These are phyloP conservation scores for Ziziphus jujuba DNA, from an alignment of 306 rosid species.

Conservation along the genomic window DNA sequence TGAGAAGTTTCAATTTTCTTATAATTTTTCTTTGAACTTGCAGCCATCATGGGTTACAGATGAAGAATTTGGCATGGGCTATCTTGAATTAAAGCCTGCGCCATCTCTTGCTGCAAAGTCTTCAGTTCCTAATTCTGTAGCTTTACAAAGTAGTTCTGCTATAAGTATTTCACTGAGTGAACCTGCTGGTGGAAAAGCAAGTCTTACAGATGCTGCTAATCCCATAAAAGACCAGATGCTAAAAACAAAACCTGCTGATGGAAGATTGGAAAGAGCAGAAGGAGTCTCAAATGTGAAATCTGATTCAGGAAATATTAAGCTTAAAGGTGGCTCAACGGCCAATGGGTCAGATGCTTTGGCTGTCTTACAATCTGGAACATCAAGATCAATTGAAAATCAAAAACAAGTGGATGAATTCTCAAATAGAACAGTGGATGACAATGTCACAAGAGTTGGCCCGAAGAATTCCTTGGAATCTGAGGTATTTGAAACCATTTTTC, in stretches of 20 bases:
- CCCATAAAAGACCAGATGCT: slow-evolving; percentile 58
- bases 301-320: slow-evolving; percentile 69
- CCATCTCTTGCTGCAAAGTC: slow-evolving; percentile 62
- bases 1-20: slow-evolving; percentile 5
- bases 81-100: slow-evolving; percentile 77
- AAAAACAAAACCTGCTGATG: slow-evolving; percentile 57
- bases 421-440: slow-evolving; percentile 61
- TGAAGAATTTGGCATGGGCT: slow-evolving; percentile 95
- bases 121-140: slow-evolving; percentile 48
- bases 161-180: slow-evolving; percentile 58
- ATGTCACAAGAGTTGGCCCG: slow-evolving; percentile 41
- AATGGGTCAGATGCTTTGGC: slow-evolving; percentile 68
- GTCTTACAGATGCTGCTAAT: slow-evolving; percentile 48
- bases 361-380: slow-evolving; percentile 53
- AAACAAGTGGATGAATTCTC: slow-evolving; percentile 66
- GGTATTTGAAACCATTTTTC: slow-evolving; percentile 44
- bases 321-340: slow-evolving; percentile 47
- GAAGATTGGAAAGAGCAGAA: slow-evolving; percentile 65
- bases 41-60: slow-evolving; percentile 97
- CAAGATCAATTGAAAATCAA: slow-evolving; percentile 64
- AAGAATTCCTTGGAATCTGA: slow-evolving; percentile 55
- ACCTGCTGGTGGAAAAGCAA: slow-evolving; percentile 55
- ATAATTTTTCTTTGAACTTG: slow-evolving; percentile 19
- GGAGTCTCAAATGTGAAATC: slow-evolving; percentile 46
- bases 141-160: slow-evolving; percentile 52